A percentile compares a stretch with the other conserved stretches of the same genome.
These are phyloP conservation scores for Sporothrix pallida DNA, from an alignment of 2,329 filamentous ascomycete species.

Conservation along the genomic window DNA sequence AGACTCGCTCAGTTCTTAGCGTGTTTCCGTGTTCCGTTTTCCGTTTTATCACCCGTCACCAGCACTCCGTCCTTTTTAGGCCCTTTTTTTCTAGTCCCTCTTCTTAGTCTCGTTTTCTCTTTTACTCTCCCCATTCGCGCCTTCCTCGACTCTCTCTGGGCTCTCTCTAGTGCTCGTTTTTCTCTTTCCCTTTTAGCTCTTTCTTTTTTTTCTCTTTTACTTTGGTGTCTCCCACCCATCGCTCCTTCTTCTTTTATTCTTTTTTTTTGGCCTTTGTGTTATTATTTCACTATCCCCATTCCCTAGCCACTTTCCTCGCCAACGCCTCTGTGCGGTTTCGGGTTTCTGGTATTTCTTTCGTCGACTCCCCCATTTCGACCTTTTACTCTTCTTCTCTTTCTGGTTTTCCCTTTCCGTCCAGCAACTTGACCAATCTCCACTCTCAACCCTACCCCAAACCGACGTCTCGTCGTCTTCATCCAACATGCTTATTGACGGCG, in stretches of 20 bases:
- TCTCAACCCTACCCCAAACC: conserved; percentile 26
- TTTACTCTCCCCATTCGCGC: conserved; percentile 22
- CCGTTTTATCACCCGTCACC: conserved; percentile 34
- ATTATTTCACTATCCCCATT: neutral
- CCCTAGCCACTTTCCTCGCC: neutral
- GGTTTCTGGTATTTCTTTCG: conserved; percentile 19
- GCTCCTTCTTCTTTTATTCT: conserved; percentile 4
- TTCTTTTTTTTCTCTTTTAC: conserved; percentile 21
- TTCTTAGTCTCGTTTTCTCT: conserved; percentile 21
- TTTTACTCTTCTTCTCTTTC: conserved; percentile 13
- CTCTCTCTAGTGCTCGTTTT: neutral
- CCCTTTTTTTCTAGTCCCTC: conserved; percentile 15
- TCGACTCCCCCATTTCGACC: conserved; percentile 18
- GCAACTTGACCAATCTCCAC: conserved; percentile 33
- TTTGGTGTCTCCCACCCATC: conserved; percentile 9
- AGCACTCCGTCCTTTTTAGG: conserved; percentile 31
- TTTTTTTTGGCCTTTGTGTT: neutral
- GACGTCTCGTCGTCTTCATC: conserved; percentile 7
- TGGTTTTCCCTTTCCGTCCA: conserved; percentile 2
- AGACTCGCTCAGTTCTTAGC: conserved; percentile 34
- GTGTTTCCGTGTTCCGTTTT: conserved; percentile 33
- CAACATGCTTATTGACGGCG: conserved; percentile 84
- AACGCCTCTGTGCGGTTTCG: neutral
- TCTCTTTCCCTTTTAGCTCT: conserved; percentile 18
- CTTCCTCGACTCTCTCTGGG: conserved; percentile 5